Conservation (phyloP, 1,284 basidiomycete genomes). For the Apiotrichum laibachii region DNA sequence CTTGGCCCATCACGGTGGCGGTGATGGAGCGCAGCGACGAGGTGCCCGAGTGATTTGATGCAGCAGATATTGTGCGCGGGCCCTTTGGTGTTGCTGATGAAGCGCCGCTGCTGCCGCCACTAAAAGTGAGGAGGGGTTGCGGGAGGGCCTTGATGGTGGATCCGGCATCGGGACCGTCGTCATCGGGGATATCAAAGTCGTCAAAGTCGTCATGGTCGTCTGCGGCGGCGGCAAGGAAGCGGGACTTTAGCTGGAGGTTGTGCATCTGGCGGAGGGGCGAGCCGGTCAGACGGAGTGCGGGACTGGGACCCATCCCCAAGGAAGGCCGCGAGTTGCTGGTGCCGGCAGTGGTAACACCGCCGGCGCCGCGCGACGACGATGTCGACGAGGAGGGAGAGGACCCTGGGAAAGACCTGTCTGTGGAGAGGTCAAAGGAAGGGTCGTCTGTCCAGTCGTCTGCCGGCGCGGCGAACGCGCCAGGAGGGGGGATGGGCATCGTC, state of each 20-base stretch:
- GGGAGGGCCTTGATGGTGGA: conserved; percentile 2
- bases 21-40: conserved; percentile 21
- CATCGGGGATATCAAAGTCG: conserved; percentile 15
- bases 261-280: conserved; percentile 34
- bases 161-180: conserved; percentile 1
- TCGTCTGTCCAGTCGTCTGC: conserved; percentile 47
- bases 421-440: conserved; percentile 38
- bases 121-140: conserved; percentile 1
- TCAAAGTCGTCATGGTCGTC: conserved; percentile 30
- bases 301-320: conserved; percentile 5
- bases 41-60: conserved; percentile 14
- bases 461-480: conserved; percentile 25
- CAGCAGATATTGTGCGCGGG: conserved; percentile 9
- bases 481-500: conserved; percentile 27
- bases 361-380: conserved; percentile 2
- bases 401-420: conserved; percentile 21
- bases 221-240: not conserved
- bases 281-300: conserved; percentile 14
- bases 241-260: conserved; percentile 5
- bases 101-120: not conserved
- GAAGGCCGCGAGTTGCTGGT: conserved; percentile 18
- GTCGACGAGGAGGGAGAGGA: conserved; percentile 24
- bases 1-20: conserved; percentile 33
- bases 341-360: not conserved
- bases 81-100: conserved; percentile 6